Conservation (phyloP, 345 rosid species). For the Pugionium cornutum region DNA sequence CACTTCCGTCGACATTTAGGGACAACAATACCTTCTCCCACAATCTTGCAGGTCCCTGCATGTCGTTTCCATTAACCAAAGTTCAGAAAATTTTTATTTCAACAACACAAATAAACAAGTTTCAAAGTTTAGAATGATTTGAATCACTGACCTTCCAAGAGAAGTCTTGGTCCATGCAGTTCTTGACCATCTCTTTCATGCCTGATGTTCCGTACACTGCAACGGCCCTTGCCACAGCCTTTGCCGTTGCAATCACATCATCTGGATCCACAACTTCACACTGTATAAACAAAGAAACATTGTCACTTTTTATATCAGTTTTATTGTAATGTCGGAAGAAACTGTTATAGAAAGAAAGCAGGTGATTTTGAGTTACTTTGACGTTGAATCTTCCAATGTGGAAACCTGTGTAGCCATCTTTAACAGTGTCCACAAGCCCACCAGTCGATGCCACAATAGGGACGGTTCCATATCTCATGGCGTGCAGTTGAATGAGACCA, state of each 20-base stretch:
- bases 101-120: not conserved
- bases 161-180: slow-evolving; percentile 87
- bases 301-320: not conserved
- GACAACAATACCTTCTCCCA: slow-evolving; percentile 77
- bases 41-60: slow-evolving; percentile 74
- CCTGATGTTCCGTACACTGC: slow-evolving; percentile 58
- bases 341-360: not conserved
- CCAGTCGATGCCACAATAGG: slow-evolving; percentile 94
- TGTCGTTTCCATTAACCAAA: not conserved
- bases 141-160: slow-evolving; percentile 86
- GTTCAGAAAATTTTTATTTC: not conserved
- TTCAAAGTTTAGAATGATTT: not conserved
- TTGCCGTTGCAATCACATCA: slow-evolving; percentile 69
- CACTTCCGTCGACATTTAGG: slow-evolving; percentile 57
- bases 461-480: slow-evolving; percentile 98
- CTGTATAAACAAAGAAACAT: slow-evolving; percentile 41
- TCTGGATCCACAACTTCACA: slow-evolving; percentile 79
- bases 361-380: slow-evolving; percentile 49
- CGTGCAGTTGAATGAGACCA: slow-evolving; percentile 94
- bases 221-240: slow-evolving; percentile 58
- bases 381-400: slow-evolving; percentile 82
- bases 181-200: slow-evolving; percentile 71
- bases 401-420: slow-evolving; percentile 91
- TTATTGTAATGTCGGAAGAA: not conserved
- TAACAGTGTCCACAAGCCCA: slow-evolving; percentile 90